Conservation (phyloP, 2,329 filamentous ascomycete species). For the Teratosphaeria zuluensis region DNA sequence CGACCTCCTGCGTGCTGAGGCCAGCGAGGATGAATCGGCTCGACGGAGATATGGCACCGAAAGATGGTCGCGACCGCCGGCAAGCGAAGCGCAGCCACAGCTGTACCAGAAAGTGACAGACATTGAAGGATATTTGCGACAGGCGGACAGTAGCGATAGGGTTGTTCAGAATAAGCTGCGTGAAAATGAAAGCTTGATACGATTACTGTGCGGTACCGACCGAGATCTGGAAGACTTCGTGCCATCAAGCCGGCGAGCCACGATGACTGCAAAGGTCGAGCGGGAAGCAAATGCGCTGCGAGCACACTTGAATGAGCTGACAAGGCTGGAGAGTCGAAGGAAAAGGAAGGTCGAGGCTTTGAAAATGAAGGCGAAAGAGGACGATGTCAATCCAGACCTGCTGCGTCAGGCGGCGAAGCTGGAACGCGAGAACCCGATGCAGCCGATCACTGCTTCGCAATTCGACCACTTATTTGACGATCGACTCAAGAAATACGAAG, state of each 20-base stretch:
- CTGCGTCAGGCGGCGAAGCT: constrained; percentile 73
- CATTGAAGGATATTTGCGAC: constrained; percentile 78
- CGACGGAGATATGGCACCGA: constrained; percentile 76
- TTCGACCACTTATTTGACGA: constrained; percentile 88
- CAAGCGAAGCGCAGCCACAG: constrained; percentile 59
- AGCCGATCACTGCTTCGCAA: constrained; percentile 74
- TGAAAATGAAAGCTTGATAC: constrained; percentile 64
- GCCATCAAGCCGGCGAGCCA: constrained; percentile 69
- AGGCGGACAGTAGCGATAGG: constrained; percentile 56
- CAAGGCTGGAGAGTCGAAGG: constrained; percentile 69
- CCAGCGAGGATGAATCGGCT: constrained; percentile 69
- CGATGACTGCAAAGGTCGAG: constrained; percentile 72
- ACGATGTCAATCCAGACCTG: constrained; percentile 79
- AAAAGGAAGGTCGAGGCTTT: constrained; percentile 70
- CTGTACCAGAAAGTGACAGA: constrained; percentile 67
- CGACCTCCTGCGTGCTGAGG: constrained; percentile 66
- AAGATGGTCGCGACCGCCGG: constrained; percentile 65
- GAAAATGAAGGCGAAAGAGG: constrained; percentile 67
- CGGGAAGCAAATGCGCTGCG: constrained; percentile 68
- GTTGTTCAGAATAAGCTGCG: constrained; percentile 70
- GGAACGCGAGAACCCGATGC: constrained; percentile 77
- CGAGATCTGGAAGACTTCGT: constrained; percentile 79
- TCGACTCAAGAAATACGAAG: constrained; percentile 70
- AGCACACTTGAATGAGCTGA: constrained; percentile 73
- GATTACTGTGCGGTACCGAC: constrained; percentile 68